A percentile compares a stretch with the other conserved stretches of the same genome.
Conservation (phyloP, 306 rosid genomes). For the Sechiopsis laciniata region DNA sequence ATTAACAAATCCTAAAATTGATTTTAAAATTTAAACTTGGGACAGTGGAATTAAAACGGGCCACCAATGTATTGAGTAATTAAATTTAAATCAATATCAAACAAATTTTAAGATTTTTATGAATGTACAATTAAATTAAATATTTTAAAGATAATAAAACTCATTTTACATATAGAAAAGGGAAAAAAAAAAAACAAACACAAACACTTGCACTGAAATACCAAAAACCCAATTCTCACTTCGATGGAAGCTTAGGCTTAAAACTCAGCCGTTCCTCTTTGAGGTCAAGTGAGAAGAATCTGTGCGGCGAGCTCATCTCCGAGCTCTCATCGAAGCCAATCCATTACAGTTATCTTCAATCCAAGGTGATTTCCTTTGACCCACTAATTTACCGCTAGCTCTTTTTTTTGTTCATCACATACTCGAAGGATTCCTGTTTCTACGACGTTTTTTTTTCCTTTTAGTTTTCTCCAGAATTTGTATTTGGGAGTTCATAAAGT, state of each 20-base stretch:
- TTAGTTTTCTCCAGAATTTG: background rate
- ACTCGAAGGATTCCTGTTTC: background rate
- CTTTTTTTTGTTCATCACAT: background rate
- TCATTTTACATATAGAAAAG: too few relatives aligned
- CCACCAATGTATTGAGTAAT: too few relatives aligned
- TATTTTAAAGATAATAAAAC: too few relatives aligned
- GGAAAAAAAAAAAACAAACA: background rate
- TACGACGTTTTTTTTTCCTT: background rate
- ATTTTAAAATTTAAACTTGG: too few relatives aligned
- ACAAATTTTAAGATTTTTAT: too few relatives aligned
- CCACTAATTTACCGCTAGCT: background rate
- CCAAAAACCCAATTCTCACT: background rate
- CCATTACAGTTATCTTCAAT: background rate
- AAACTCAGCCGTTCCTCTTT: slow-evolving; percentile 14
- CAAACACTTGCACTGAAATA: background rate
- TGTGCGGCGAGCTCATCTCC: background rate
- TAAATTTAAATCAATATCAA: too few relatives aligned
- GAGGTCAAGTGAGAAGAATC: background rate
- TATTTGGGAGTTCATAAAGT: background rate
- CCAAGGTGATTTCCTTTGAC: background rate
- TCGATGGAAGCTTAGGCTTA: background rate
- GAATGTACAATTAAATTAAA: too few relatives aligned
- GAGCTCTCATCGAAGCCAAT: background rate
- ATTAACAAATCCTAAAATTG: too few relatives aligned
- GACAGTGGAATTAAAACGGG: too few relatives aligned